Percentiles rank a stretch among this genome's conserved stretches.
phyloP scores from a whole-genome alignment of 2,329 filamentous ascomycete genomes.

The Fusarium citri region DNA sequence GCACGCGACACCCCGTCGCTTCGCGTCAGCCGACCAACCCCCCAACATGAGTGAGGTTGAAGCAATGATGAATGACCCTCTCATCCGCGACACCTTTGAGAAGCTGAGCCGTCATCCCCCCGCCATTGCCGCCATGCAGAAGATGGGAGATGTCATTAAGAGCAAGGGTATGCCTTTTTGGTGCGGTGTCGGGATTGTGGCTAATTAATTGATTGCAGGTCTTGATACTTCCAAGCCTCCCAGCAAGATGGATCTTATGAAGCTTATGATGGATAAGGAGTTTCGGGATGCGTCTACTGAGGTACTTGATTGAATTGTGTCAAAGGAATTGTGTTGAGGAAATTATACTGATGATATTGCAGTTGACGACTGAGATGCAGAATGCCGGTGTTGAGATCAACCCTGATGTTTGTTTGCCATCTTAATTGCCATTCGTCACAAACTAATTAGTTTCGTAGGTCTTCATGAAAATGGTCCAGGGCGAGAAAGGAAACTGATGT shows the following conservation, averaged over 20 bases:
- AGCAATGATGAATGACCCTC: slow-evolving; percentile 40
- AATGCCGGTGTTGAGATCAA: slow-evolving; percentile 40
- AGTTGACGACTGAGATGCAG: slow-evolving; percentile 39
- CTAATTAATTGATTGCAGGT: slow-evolving; percentile 17
- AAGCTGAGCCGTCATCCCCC: slow-evolving; percentile 39
- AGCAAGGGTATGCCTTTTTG: slow-evolving; percentile 14
- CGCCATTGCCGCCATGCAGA: slow-evolving; percentile 36
- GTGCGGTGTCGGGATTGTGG: neutral
- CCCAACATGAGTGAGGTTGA: slow-evolving; percentile 31
- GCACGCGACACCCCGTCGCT: slow-evolving; percentile 22
- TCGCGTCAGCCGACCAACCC: slow-evolving; percentile 28
- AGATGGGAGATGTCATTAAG: slow-evolving; percentile 34
- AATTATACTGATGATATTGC: neutral
- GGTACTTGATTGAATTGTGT: neutral
- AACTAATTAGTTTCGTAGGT: slow-evolving; percentile 16
- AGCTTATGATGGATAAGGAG: slow-evolving; percentile 42
- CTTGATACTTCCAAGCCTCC: slow-evolving; percentile 35
- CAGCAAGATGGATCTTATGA: slow-evolving; percentile 41
- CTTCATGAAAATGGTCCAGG: slow-evolving; percentile 36
- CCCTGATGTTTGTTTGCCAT: slow-evolving; percentile 21
- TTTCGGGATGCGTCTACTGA: slow-evolving; percentile 39
- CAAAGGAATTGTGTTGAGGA: fast-evolving
- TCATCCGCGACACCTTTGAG: slow-evolving; percentile 36
- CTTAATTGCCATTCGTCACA: no score
- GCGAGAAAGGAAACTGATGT: slow-evolving; percentile 4